These are phyloP conservation scores for Heterobasidion parviporum DNA, from an alignment of 1,284 basidiomycete species.

Conservation along the genomic window DNA sequence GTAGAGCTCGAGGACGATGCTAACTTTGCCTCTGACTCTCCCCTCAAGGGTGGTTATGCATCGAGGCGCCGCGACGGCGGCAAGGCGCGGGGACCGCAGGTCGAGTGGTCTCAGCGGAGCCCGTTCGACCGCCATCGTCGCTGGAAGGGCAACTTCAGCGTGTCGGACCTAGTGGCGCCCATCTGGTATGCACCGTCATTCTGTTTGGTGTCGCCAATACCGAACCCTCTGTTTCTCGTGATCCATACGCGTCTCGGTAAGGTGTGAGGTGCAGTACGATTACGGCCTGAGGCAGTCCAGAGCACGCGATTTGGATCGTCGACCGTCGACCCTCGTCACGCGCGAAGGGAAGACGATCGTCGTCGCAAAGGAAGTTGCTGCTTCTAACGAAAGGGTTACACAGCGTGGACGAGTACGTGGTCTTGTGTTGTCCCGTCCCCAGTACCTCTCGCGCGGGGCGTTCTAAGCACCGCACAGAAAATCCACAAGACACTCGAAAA, in stretches of 20 bases:
- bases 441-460: neutral
- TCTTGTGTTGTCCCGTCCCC: neutral
- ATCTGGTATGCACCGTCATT: slow-evolving; percentile 37
- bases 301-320: slow-evolving; percentile 37
- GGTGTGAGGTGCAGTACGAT: slow-evolving; percentile 76
- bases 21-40: slow-evolving; percentile 2
- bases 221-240: too few species aligned
- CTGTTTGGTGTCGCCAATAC: neutral
- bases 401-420: slow-evolving; percentile 52
- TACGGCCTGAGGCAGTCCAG: slow-evolving; percentile 61
- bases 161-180: slow-evolving; percentile 39
- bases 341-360: slow-evolving; percentile 58
- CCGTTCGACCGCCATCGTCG: slow-evolving; percentile 18
- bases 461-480: slow-evolving; percentile 28
- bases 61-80: neutral
- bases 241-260: slow-evolving; percentile 15
- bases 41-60: slow-evolving; percentile 4
- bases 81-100: slow-evolving; percentile 1
- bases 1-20: slow-evolving; percentile 7
- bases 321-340: slow-evolving; percentile 57
- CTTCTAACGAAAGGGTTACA: slow-evolving; percentile 49
- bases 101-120: slow-evolving; percentile 6
- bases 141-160: slow-evolving; percentile 19
- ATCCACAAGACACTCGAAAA: slow-evolving; percentile 77
- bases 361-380: slow-evolving; percentile 51